Evolutionary conservation across 768 basidiomycete species (phyloP).

Genomic region (Boletus eberwhitei): DNA sequence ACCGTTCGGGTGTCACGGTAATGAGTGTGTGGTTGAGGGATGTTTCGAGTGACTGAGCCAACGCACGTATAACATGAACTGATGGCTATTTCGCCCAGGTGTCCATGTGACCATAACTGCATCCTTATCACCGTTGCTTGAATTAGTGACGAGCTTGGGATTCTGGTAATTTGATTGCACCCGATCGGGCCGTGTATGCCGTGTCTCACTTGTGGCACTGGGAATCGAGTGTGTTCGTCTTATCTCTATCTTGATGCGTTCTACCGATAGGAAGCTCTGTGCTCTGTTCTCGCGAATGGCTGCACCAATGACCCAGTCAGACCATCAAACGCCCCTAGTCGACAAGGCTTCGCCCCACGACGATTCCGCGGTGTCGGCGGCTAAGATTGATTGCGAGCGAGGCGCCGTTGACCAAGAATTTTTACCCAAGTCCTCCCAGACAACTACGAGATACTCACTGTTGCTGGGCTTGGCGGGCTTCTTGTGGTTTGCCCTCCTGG

Average conservation of each 20-base stretch:
- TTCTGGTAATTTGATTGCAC: background rate
- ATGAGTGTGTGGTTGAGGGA: background rate
- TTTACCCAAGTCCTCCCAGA: background rate
- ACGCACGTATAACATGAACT: background rate
- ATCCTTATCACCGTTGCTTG: background rate
- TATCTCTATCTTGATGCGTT: background rate
- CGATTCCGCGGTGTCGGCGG: background rate
- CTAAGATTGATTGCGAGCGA: constrained; percentile 15
- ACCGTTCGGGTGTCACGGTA: background rate
- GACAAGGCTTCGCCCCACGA: background rate
- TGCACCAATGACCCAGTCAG: background rate
- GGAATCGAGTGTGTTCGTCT: background rate
- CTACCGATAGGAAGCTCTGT: constrained; percentile 5
- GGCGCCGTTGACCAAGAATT: background rate
- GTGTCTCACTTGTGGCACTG: background rate
- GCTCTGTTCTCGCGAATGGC: constrained; percentile 6
- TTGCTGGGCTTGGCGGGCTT: constrained; percentile 1
- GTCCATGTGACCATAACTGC: constrained; percentile 1
- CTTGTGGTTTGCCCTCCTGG: constrained; percentile 10
- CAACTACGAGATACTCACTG: background rate
- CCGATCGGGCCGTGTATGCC: background rate
- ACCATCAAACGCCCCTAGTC: background rate
- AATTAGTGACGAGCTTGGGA: background rate
- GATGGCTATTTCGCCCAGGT: background rate
- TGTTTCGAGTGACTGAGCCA: constrained; percentile 9